Conservation (phyloP, 2,329 filamentous ascomycete species). For the Aurifilum marmelostoma region DNA sequence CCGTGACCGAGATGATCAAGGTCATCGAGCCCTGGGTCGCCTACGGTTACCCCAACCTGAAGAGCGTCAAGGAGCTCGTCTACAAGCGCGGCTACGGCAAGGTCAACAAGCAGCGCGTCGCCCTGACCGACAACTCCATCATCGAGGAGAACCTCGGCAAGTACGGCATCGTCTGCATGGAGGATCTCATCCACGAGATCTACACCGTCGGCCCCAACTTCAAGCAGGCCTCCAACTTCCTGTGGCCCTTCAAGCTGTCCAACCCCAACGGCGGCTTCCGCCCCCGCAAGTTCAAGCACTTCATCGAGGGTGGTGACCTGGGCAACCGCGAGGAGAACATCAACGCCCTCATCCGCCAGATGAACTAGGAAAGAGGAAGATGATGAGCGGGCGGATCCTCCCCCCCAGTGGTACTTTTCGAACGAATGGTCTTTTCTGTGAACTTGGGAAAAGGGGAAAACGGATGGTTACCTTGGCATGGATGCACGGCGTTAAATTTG, state of each 20-base stretch:
- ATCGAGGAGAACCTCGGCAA: constrained; percentile 96
- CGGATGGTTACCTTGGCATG: constrained; percentile 35
- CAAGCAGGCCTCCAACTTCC: constrained; percentile 99
- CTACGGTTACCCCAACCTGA: constrained; percentile 99
- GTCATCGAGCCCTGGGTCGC: constrained; percentile 98
- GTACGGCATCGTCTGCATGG: constrained; percentile 98
- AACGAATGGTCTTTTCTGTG: constrained; percentile 38
- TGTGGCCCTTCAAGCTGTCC: constrained; percentile 99
- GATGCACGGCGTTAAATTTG: constrained; percentile 42
- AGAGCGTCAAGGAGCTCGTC: constrained; percentile 97
- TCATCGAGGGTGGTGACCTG: constrained; percentile 96
- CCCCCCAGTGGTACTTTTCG: constrained; percentile 28
- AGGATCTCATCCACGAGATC: constrained; percentile 99
- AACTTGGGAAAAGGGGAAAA: constrained; percentile 31
- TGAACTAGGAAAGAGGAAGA: constrained; percentile 73
- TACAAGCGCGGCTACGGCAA: constrained; percentile 99
- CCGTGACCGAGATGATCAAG: constrained; percentile 95
- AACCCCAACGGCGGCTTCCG: constrained; percentile 98
- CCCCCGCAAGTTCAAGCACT: constrained; percentile 97
- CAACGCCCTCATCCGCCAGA: constrained; percentile 93
- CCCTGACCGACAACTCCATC: constrained; percentile 96
- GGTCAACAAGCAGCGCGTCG: constrained; percentile 95
- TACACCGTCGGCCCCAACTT: constrained; percentile 98
- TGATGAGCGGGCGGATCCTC: constrained; percentile 27
- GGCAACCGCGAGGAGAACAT: constrained; percentile 99